These are phyloP conservation scores for Penicillium herquei DNA, from an alignment of 495 filamentous ascomycete genomes.

Conservation along the genomic window DNA sequence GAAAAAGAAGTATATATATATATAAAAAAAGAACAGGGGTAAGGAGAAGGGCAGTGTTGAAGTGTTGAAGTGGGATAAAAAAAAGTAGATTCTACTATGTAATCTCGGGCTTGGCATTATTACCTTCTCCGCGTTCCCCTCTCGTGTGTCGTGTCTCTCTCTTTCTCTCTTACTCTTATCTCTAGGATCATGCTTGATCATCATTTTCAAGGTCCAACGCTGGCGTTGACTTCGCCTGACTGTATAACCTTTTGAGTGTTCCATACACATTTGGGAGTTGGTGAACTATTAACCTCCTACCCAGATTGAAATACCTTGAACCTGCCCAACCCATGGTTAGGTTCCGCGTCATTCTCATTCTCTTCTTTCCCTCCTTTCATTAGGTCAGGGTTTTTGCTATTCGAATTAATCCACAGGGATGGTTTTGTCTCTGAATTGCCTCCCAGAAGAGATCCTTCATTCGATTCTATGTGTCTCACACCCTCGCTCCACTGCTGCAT, in stretches of 20 bases:
- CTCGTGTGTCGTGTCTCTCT: not conserved
- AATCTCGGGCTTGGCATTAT: not conserved
- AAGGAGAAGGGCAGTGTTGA: not conserved
- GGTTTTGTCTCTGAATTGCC: slow-evolving; percentile 38
- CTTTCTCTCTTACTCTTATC: not conserved
- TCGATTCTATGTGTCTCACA: slow-evolving; percentile 62
- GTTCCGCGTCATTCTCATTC: not conserved
- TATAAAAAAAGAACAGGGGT: not conserved
- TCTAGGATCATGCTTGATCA: slow-evolving; percentile 3
- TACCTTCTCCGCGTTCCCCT: not conserved
- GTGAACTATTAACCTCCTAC: too few relatives aligned
- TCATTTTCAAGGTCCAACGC: slow-evolving; percentile 5
- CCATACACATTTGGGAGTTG: not conserved
- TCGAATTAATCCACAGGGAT: slow-evolving; percentile 25
- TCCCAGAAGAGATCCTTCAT: slow-evolving; percentile 76
- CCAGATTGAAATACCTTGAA: too few relatives aligned
- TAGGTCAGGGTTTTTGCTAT: too few relatives aligned
- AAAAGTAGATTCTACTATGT: too few relatives aligned
- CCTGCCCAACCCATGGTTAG: too few relatives aligned
- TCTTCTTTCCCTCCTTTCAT: not conserved
- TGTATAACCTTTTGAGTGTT: not conserved
- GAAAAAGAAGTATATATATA: too few relatives aligned
- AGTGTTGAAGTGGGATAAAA: not conserved
- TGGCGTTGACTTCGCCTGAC: slow-evolving; percentile 10
- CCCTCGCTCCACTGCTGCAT: slow-evolving; percentile 40